Base-by-base conservation (phyloP, 2,329 filamentous ascomycete genomes). In the Cryphonectria carpinicola region DNA sequence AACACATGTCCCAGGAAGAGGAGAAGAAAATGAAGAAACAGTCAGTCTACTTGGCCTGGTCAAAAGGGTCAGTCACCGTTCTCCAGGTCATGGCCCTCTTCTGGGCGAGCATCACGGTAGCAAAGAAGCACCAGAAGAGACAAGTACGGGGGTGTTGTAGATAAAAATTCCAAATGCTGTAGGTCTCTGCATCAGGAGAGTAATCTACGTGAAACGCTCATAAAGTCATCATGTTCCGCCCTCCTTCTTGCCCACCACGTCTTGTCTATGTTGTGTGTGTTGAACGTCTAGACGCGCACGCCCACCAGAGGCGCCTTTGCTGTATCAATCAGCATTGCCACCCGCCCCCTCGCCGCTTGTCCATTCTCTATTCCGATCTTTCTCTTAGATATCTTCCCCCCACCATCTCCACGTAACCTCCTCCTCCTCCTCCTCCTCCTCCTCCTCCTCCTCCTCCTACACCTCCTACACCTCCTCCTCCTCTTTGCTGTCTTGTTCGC, bases 241-340 rank as follows among this genome's bases (percentile, higher is more conserved):
- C 66, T 11, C 6, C 37, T 35, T 58, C 35, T 65, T 35, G 25
- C 17, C 28, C 28, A 28, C 52, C 37, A 63, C 46, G 22, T 72
- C 28, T 63, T 56, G 43, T 67, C 54, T 69, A 70, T 65, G 37
- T 39, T 56, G 52, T 61, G 68, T 39, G 32, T 32, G 22, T 54
- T 61, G 52, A 17, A 37, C 17, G 10, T 61, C 49, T 62, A 66
- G 65, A 66, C 67, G 8, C 43, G 54, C 58, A 43, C 66, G 65
- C 54, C 41, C 35, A 65, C 35, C 28, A 28, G 46, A 41, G 66
- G 64, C 58, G 64, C 70, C 70, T 28, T 72, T 62, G 68, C 65
- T 60, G 62, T 70, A 54, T 68, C 66, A 43, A 60, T 8, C 37
- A 39, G 37, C 37, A 32, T 39, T 6, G 7, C 46, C 46, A 49